phyloP scores from a whole-genome alignment of 148 eudicot genomes.

The Polygonum maritimum region DNA sequence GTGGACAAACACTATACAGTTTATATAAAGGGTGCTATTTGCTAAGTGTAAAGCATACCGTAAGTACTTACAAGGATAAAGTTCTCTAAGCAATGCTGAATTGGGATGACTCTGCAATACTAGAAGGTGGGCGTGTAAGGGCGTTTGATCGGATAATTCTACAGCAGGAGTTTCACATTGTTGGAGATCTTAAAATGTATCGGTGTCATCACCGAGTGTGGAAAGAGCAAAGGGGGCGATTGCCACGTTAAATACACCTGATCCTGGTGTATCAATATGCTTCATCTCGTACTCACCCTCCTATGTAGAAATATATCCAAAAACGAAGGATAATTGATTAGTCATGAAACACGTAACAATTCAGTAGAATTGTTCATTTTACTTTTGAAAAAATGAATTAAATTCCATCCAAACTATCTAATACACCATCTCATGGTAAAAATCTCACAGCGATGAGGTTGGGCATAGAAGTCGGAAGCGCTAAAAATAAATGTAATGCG shows the following conservation, averaged over 20 bases:
- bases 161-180: not conserved
- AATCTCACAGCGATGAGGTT: too few species aligned
- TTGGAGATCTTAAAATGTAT: slow-evolving; percentile 33
- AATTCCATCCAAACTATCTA: not conserved
- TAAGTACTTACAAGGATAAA: not conserved
- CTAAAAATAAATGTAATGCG: not conserved
- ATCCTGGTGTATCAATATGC: slow-evolving; percentile 69
- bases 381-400: too few species aligned
- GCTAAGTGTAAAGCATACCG: not conserved
- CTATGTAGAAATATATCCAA: slow-evolving; percentile 22
- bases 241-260: slow-evolving; percentile 69
- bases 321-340: not conserved
- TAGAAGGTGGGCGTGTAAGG: not conserved
- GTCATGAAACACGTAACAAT: not conserved
- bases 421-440: too few species aligned
- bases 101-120: not conserved
- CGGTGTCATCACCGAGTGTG: slow-evolving; percentile 58
- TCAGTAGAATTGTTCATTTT: not conserved
- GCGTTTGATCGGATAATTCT: not conserved
- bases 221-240: slow-evolving; percentile 90
- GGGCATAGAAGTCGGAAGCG: not conserved
- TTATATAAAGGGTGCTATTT: not conserved
- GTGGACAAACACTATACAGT: not conserved
- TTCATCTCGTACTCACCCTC: slow-evolving; percentile 98
- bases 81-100: not conserved